A percentile compares a stretch with the other conserved stretches of the same genome.
Evolutionary conservation across 2,329 filamentous ascomycete species (phyloP).

Genomic region (Fusarium sp.): DNA sequence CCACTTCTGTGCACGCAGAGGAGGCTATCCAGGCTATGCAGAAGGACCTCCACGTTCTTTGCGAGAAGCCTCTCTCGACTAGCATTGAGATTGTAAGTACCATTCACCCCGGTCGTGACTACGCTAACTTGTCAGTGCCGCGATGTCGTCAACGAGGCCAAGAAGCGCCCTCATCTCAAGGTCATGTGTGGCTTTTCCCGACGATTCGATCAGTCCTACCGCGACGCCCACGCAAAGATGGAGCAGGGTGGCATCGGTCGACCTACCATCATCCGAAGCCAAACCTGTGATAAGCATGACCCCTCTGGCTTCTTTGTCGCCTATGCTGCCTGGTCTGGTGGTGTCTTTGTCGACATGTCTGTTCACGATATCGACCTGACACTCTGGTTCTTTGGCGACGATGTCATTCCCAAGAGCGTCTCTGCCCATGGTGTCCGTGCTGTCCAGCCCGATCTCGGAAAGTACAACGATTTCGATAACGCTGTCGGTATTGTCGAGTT

Average conservation of each 20-base stretch:
- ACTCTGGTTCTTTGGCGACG: conserved; percentile 50
- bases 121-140: conserved; percentile 5
- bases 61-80: conserved; percentile 71
- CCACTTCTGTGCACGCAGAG: conserved; percentile 67
- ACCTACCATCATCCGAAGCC: conserved; percentile 70
- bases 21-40: conserved; percentile 69
- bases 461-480: conserved; percentile 48
- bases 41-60: conserved; percentile 66
- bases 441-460: conserved; percentile 45
- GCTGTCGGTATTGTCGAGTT: conserved; percentile 72
- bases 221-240: conserved; percentile 67
- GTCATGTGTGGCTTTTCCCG: conserved; percentile 60
- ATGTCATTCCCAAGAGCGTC: conserved; percentile 45
- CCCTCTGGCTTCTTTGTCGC: conserved; percentile 75
- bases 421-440: conserved; percentile 47
- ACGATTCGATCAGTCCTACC: conserved; percentile 73
- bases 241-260: conserved; percentile 68
- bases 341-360: conserved; percentile 78
- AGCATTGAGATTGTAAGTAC: conserved; percentile 48
- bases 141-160: conserved; percentile 27
- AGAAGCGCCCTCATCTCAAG: conserved; percentile 67
- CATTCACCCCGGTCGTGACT: background rate
- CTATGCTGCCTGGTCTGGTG: conserved; percentile 73
- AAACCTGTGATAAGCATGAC: conserved; percentile 76
- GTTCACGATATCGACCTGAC: conserved; percentile 71